Evolutionary conservation across 2,329 filamentous ascomycete species (phyloP), one percentile per base, ranked within the genome.

Genomic region (Penicillium psychrosexuale): DNA sequence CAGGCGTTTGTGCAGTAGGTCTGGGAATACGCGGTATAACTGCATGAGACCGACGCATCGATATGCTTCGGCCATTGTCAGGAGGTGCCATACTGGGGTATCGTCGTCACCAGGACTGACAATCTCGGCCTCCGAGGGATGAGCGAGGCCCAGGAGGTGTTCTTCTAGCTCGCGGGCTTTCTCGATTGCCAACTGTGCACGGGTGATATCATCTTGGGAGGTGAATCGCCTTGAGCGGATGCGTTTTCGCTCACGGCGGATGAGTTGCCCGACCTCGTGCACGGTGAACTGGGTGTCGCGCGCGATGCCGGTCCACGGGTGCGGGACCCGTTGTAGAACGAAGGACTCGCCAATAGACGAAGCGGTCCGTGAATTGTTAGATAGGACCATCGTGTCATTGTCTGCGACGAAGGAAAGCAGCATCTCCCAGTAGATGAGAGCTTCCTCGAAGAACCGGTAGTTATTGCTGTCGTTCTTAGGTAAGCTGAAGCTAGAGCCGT

Each of bases 391-490:
- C 0, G 66, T 71, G 47, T 74, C 75, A 60, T 76, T 75, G 55
- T 75, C 78, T 17, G 70, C 63, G 24, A 83, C 78, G 59, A 82
- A 83, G 0, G 80, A 80, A 47, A 82, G 77, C 3, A 82, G 72
- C 81, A 83, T 83, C 60, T 83, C 81, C 81, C 81, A 84, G 58
- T 83, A 82, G 47, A 83, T 78, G 38, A 83, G 68, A 22, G 80
- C 79, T 62, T 83, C 79, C 56, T 82, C 77, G 58, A 82, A 82
- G 63, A 84, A 84, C 31, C 78, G 75, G 19, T 80, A 72, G 51
- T 79, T 78, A 9, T 77, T 78, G 46, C 69, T 54, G 50, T 60
- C 47, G 50, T 61, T 61, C 46, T 66, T 60, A 13, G 40, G 24
- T 27, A 56, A 55, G 17, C 51, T 53, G 8, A 54, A 49, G 9